Evolutionary conservation across 345 rosid species (phyloP), one percentile per base, ranked within the genome.

Genomic region (Corchorus olitorius): DNA sequence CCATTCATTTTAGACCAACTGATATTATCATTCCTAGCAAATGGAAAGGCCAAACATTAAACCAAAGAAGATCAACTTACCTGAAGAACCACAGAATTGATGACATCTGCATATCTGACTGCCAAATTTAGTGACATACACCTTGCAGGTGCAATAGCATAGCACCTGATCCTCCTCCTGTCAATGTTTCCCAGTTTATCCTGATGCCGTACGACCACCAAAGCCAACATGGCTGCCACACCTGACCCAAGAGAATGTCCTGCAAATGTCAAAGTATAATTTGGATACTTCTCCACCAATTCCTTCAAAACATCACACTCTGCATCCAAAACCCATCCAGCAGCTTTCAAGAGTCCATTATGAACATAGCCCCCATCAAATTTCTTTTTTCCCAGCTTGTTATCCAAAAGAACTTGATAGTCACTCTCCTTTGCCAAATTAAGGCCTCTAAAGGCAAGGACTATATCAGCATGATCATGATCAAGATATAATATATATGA

Each of bases 241-340:
- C 98, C 99, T 49, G 99, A 91, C 13, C 99, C 98, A 27, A 96
- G 90, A 45, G 99, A 92, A 84, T 96, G 99, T 14, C 98, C 99
- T 0, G 97, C 86, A 78, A 93, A 96, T 66, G 95, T 96, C 79
- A 96, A 76, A 19, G 92, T 92, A 72, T 93, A 96, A 73, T 86
- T 85, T 52, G 97, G 93, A 88, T 91, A 81, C 83, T 82, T 84
- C 77, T 78, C 87, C 74, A 91, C 86, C 83, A 88, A 54, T 27
- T 86, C 89, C 82, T 82, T 96, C 85, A 96, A 81, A 70, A 88
- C 79, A 6, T 91, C 89, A 78, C 89, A 86, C 73, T 96, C 99
- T 37, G 87, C 87, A 76, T 96, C 93, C 68, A 96, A 84, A 76
- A 93, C 88, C 88, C 92, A 90, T 17, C 83, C 95, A 11, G 97